phyloP scores from a whole-genome alignment of 768 basidiomycete genomes.

The Pisolithus orientalis region DNA sequence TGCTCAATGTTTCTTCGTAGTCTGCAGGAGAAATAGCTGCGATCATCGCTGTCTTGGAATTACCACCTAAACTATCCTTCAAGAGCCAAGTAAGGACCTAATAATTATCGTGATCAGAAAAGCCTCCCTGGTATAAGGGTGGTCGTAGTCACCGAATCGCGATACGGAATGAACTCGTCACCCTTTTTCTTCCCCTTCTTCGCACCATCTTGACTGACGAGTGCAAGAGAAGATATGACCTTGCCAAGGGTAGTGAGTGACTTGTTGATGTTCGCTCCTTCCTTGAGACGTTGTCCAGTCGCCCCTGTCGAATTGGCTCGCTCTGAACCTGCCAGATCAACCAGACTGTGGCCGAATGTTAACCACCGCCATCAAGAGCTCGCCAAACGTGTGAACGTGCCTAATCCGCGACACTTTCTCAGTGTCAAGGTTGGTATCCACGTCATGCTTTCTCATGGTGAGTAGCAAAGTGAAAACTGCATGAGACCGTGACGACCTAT shows the following conservation, averaged over 20 bases:
- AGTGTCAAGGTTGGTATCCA: conserved; percentile 79
- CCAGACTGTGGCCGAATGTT: conserved; percentile 48
- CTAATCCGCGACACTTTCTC: conserved; percentile 99
- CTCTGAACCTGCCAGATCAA: conserved; percentile 96
- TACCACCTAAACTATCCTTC: conserved; percentile 95
- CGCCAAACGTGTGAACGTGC: conserved; percentile 30
- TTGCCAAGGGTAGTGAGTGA: conserved; percentile 96
- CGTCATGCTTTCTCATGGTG: conserved; percentile 87
- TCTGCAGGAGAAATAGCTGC: conserved; percentile 98
- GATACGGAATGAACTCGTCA: conserved; percentile 94
- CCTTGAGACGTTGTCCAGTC: conserved; percentile 91
- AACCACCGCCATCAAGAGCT: conserved; percentile 3
- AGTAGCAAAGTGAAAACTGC: conserved; percentile 95
- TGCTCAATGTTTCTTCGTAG: conserved; percentile 96
- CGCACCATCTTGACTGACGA: conserved; percentile 45
- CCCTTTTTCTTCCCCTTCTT: conserved; percentile 89
- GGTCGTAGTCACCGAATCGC: conserved; percentile 72
- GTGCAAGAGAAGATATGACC: conserved; percentile 88
- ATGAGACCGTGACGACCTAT: conserved; percentile 91
- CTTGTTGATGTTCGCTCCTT: conserved; percentile 98
- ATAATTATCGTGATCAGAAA: neutral
- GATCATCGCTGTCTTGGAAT: conserved; percentile 99
- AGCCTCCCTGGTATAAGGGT: neutral
- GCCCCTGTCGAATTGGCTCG: conserved; percentile 97
- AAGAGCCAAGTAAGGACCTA: conserved; percentile 96